Percentiles rank a stretch among this genome's conserved stretches.
Conservation (phyloP, 768 basidiomycete species). For the Trametes cingulata region DNA sequence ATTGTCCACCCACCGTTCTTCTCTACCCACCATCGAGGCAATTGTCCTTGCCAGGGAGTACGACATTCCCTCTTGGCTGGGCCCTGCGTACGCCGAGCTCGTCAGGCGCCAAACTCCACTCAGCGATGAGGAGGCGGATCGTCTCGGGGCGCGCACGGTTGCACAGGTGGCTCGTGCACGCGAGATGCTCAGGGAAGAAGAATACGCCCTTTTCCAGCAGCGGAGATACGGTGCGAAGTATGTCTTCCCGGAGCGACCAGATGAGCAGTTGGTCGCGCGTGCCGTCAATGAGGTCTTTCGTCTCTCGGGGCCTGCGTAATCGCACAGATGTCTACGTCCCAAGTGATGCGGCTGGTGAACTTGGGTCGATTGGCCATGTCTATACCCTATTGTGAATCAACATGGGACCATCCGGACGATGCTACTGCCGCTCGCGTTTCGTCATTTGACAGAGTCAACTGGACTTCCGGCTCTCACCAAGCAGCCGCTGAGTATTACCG, state of each 20-base stretch:
- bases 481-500: too few relatives aligned
- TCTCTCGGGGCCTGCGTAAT: not conserved
- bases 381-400: too few relatives aligned
- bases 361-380: too few relatives aligned
- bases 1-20: slow-evolving; percentile 17
- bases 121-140: slow-evolving; percentile 28
- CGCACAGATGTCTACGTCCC: not conserved
- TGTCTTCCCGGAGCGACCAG: slow-evolving; percentile 12
- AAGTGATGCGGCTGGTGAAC: too few relatives aligned
- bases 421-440: too few relatives aligned
- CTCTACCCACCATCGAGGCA: slow-evolving; percentile 21
- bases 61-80: slow-evolving; percentile 27
- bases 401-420: too few relatives aligned
- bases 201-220: slow-evolving; percentile 14
- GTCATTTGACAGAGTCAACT: too few relatives aligned
- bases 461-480: too few relatives aligned
- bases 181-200: slow-evolving; percentile 27
- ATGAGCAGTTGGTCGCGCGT: slow-evolving; percentile 24
- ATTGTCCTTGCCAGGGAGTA: slow-evolving; percentile 25
- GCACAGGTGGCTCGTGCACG: slow-evolving; percentile 29
- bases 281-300: slow-evolving; percentile 23
- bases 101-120: slow-evolving; percentile 25
- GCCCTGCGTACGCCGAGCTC: slow-evolving; percentile 28
- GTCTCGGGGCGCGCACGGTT: slow-evolving; percentile 24
- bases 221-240: slow-evolving; percentile 19